Percentiles rank a stretch among this genome's conserved stretches.
Evolutionary conservation across 2,329 filamentous ascomycete genomes (phyloP).

Genomic region (Aureobasidium sp.): DNA sequence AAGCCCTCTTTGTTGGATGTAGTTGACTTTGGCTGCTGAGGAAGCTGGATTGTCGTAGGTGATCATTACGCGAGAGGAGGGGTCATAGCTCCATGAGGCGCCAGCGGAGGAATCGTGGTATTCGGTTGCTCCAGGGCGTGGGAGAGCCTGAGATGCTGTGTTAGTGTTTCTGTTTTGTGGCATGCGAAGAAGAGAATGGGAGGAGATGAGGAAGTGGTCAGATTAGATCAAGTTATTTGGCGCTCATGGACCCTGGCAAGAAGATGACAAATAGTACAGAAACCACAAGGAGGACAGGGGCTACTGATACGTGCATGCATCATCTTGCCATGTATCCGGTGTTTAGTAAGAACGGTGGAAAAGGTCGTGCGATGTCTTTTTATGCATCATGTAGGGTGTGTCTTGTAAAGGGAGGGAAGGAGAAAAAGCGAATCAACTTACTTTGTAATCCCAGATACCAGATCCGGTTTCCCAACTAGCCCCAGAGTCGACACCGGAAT

Average conservation of each 20-base stretch:
- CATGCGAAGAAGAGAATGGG: not conserved
- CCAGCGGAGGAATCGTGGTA: slow-evolving; percentile 66
- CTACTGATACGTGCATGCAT: not conserved
- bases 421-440: slow-evolving; percentile 25
- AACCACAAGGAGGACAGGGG: slow-evolving; percentile 3
- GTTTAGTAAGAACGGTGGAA: slow-evolving; percentile 20
- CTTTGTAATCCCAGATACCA: slow-evolving; percentile 90
- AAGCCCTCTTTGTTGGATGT: slow-evolving; percentile 70
- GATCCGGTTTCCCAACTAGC: slow-evolving; percentile 78
- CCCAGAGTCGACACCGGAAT: slow-evolving; percentile 71
- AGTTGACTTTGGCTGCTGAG: slow-evolving; percentile 75
- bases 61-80: slow-evolving; percentile 70
- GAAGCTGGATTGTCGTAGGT: slow-evolving; percentile 78
- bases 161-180: not conserved
- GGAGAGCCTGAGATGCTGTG: slow-evolving; percentile 59
- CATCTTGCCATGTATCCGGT: slow-evolving; percentile 7
- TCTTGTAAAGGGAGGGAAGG: not conserved
- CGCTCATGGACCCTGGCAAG: slow-evolving; percentile 22
- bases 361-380: slow-evolving; percentile 19
- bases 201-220: slow-evolving; percentile 27
- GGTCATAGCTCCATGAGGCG: slow-evolving; percentile 83
- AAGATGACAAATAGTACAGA: not conserved
- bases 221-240: slow-evolving; percentile 44
- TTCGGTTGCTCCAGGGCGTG: slow-evolving; percentile 63
- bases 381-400: slow-evolving; percentile 18